Base-by-base conservation (phyloP, 164 flowering plant genomes). In the Kingdonia uniflora region DNA sequence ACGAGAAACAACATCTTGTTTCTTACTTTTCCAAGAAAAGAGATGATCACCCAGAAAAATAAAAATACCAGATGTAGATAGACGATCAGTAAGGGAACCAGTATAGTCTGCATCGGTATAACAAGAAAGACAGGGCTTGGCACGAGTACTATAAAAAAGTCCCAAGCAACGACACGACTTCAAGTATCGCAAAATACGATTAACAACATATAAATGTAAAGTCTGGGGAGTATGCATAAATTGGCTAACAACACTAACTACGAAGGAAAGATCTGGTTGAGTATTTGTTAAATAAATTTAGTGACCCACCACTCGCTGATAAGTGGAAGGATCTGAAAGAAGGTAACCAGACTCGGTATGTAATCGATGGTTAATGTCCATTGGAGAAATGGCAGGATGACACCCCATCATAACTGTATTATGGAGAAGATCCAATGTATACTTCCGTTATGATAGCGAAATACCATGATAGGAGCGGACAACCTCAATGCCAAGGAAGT, bases 221-320 rank as follows among this genome's bases (percentile, higher is more conserved):
- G 12, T 14, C 44, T 17, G 19, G 8, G 48, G 48, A 44, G 48
- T 19, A 44, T 44, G 48, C 48, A 44, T 44, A 19, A 44, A 44
- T 19, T 44, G 48, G 11, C 20, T n/a, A 44, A 44, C 22, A 44
- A 44, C 48, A 44, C 11, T 44, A 11, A 44, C 48, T n/a, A 11
- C 22, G 19, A n/a, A 44, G 19, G 48, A 8, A 16, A 16, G 2
- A 44, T 44, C 22, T 2, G 16, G 48, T n/a, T 19, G 19, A 19
- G 48, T 44, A 19, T 10, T 44, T 10, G 22, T 44, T 6, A 44
- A 19, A 19, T 19, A 44, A 29, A 29, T 29, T 29, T 3, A 29
- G 4, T 8, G 35, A 29, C 8, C 35, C 4, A 29, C 4, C 4
- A 29, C 6, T 4, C 35, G 8, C 8, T 8, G 35, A 29, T 29